Evolutionary conservation across 164 flowering plant genomes (phyloP), one percentile per base, ranked within the genome.

Genomic region (Vitis riparia): DNA sequence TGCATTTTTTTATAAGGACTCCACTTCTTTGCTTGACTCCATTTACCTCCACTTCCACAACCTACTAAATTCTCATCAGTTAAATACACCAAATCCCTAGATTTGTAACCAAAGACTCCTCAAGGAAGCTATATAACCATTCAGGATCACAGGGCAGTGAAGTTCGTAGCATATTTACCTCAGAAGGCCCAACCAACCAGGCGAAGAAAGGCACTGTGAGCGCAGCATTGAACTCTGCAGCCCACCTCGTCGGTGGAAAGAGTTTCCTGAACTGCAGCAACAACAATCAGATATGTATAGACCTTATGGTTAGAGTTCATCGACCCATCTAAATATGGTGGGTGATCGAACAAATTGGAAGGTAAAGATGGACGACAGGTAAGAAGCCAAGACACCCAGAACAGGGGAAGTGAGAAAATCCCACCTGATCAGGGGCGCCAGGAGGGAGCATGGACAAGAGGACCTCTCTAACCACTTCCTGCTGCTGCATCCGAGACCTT

Each of bases 391-490:
- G 15, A 66, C 4, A 37, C 19, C 7, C 0, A 5, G 44, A 5
- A 37, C 44, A 37, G 44, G 44, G 44, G 49, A 49, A 2, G n/a
- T 53, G 2, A 13, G 3, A 9, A 14, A 47, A 19, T 17, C 23
- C 61, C 2, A 88, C 98, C 94, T 91, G 97, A 71, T 83, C 98
- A 44, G 98, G 99, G 27, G 98, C 98, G 55, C 96, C 97, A 3
- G 99, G 98, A 73, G 99, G 98, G 51, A 95, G 94, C 97, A 95
- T 93, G 10, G 98, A 95, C 71, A 93, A 50, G 73, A 93, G 90
- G 44, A 95, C 97, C 72, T 95, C 91, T 58, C 98, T 72, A 37
- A 93, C 99, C 9, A 91, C 97, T 77, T 87, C 60, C 66, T 89
- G 97, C 79, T 93, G 98, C 78, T 95, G 91, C 59, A 49, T 17